These are phyloP conservation scores for Citrus sinensis DNA, from an alignment of 345 rosid genomes.

Conservation along the genomic window DNA sequence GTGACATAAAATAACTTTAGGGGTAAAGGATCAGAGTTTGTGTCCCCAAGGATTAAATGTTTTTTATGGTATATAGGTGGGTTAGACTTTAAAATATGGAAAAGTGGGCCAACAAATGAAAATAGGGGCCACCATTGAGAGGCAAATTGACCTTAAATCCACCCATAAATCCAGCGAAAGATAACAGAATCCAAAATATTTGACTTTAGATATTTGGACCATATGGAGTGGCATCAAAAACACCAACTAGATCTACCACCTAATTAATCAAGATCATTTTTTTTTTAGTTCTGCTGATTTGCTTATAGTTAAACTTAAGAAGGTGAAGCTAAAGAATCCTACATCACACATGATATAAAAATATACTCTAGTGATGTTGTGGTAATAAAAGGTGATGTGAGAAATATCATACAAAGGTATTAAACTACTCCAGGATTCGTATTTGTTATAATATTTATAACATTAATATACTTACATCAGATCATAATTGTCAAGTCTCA, in stretches of 20 bases:
- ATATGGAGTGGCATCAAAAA: not conserved
- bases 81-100: not conserved
- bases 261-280: not conserved
- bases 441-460: no score
- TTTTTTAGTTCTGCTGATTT: not conserved
- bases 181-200: slow-evolving; percentile 1
- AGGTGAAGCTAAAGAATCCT: not conserved
- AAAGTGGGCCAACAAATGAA: slow-evolving; percentile 6
- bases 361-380: not conserved
- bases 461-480: not conserved
- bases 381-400: not conserved
- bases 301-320: not conserved
- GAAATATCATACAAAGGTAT: not conserved
- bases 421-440: not conserved
- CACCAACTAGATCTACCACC: not conserved
- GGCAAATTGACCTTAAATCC: slow-evolving; percentile 7
- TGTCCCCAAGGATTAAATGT: not conserved
- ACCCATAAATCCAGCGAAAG: slow-evolving; percentile 29
- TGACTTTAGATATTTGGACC: slow-evolving; percentile 4
- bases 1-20: not conserved
- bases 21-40: not conserved
- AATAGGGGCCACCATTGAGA: slow-evolving; percentile 6
- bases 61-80: not conserved
- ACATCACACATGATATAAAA: no score
- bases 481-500: not conserved